Conservation (phyloP, 371 early-diverging fungal genomes). For the Fennellomyces sp. region DNA sequence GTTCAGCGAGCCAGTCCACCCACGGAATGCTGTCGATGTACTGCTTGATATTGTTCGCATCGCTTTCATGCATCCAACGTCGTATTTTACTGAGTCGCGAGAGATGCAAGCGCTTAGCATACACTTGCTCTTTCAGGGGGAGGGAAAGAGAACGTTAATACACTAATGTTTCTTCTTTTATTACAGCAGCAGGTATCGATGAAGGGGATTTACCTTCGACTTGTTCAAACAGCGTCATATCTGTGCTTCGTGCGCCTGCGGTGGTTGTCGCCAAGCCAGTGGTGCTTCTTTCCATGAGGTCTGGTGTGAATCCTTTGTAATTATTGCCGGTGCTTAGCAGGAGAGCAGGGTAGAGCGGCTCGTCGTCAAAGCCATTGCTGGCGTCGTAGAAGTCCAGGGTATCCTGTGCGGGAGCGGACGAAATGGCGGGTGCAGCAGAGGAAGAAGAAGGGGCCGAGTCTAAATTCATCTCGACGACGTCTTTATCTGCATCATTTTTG, state of each 20-base stretch:
- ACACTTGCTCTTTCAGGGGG: constrained; percentile 1
- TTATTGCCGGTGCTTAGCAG: background rate
- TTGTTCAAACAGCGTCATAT: background rate
- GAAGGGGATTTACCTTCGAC: background rate
- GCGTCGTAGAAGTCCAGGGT: background rate
- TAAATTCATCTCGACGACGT: constrained; percentile 40
- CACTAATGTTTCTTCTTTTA: too few species aligned
- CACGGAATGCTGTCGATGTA: constrained; percentile 34
- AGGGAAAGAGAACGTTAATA: too few species aligned
- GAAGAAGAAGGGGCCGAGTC: constrained; percentile 13
- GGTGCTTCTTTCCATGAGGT: background rate
- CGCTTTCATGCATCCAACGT: background rate
- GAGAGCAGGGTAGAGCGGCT: background rate
- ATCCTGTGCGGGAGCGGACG: background rate
- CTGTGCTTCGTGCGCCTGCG: background rate
- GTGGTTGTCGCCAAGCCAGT: background rate
- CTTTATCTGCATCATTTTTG: constrained; percentile 34
- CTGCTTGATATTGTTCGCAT: background rate
- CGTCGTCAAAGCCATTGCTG: background rate
- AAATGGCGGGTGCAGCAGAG: background rate
- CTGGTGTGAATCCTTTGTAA: background rate
- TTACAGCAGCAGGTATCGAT: too few species aligned
- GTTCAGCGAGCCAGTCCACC: constrained; percentile 55
- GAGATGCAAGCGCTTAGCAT: background rate
- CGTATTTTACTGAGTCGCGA: background rate